A percentile compares a stretch with the other conserved stretches of the same genome.
phyloP scores from a whole-genome alignment of 176 grass and related monocot species.

The Hordeum marinum region DNA sequence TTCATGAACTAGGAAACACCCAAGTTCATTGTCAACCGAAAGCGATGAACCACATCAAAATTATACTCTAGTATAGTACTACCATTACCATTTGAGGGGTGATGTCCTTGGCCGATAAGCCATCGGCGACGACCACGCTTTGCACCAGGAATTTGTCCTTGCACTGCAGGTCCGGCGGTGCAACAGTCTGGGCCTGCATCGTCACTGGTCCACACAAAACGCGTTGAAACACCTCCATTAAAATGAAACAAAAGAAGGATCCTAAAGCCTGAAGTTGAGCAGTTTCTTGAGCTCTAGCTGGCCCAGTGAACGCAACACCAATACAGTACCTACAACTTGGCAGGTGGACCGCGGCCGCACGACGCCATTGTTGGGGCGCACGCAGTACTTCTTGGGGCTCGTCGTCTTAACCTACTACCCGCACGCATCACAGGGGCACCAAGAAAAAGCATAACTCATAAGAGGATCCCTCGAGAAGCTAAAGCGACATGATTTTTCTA shows the following conservation, averaged over 20 bases:
- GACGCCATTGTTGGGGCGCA: constrained; percentile 69
- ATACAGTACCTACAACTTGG: constrained; percentile 52
- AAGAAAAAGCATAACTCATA: constrained; percentile 14
- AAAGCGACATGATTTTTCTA: constrained; percentile 5
- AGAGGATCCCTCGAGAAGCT: constrained; percentile 18
- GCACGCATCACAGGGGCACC: constrained; percentile 21
- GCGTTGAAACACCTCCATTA: neutral
- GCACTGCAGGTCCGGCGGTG: constrained; percentile 64
- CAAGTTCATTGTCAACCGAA: neutral
- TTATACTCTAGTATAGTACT: neutral
- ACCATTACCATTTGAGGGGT: constrained; percentile 60
- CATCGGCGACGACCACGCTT: constrained; percentile 35
- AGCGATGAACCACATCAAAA: neutral
- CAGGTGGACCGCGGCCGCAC: constrained; percentile 46
- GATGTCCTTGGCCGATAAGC: constrained; percentile 37
- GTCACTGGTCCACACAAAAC: constrained; percentile 43
- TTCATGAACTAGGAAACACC: constrained; percentile 44
- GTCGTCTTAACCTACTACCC: constrained; percentile 82
- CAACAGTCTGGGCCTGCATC: constrained; percentile 54
- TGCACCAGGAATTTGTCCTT: constrained; percentile 77
- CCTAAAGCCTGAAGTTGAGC: neutral
- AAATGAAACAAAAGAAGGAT: neutral
- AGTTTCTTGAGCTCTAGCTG: constrained; percentile 4
- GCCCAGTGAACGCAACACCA: neutral
- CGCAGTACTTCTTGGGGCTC: constrained; percentile 77